Base-by-base conservation (phyloP, 2,329 filamentous ascomycete genomes). In the Xylaria sp. region DNA sequence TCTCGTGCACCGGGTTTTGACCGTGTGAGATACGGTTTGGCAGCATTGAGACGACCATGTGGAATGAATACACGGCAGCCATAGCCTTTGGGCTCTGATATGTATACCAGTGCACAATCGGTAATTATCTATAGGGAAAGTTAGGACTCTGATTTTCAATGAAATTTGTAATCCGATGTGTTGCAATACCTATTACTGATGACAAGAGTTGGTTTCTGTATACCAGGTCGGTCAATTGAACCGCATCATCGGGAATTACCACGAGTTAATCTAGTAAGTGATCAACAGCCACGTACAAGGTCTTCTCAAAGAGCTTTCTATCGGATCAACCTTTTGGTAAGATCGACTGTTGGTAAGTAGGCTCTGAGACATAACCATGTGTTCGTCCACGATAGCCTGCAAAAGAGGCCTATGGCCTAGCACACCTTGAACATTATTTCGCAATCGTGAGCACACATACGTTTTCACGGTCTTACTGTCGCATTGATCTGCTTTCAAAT, bases 381-480 rank as follows among this genome's bases (percentile, higher is more conserved):
- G 46, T 59, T 58, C 65, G 28, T 63, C 60, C 49, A 56, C 57
- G 64, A 31, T 42, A 54, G 23, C 44, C 28, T 44, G 23, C 20
- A 20, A 26, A 23, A 31, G 20, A 38, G 42, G 49, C 49, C 44
- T 62, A 57, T 62, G 6, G 31, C 51, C 31, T 28, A 15, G 57
- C 49, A 62, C 48, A 66, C 51, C 40, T 44, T 63, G 66, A 54
- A 51, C 64, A 38, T 36, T 56, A 67, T 66, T 54, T 38, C 11
- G 33, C 23, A 44, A 60, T 28, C n/a, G 17, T 17, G 23, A 49
- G 59, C 17, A 26, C 40, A 11, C 2, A 23, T 46, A 57, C 44
- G 9, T 58, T 11, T 51, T 42, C 11, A 23, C 20, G 36, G 51
- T 65, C 26, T 46, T 31, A 56, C 23, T 15, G 42, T 40, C 20